Base-by-base conservation (phyloP, 2,329 filamentous ascomycete species). In the Penicillium sp. region DNA sequence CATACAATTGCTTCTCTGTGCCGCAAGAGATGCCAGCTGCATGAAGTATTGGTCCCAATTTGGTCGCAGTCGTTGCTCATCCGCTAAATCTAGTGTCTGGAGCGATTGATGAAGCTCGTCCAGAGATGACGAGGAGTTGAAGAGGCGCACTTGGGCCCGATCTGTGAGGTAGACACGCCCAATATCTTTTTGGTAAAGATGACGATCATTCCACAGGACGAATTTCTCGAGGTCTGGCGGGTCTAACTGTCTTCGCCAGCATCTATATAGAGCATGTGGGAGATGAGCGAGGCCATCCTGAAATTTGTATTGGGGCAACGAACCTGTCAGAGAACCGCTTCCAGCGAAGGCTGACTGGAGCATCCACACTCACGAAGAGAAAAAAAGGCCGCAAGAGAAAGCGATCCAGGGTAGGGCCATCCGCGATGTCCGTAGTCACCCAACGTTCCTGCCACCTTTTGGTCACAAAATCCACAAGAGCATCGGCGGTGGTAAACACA, bases 11-110 rank as follows among this genome's bases (percentile, higher is more conserved):
- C 88, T 91, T 62, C 95, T 85, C 65, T 91, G 89, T 0, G 93
- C 90, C 8, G 95, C 95, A 48, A 99, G 85, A 33, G 90, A 91
- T 5, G 95, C 93, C n/a, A 99, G 82, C 41, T 90, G 86, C 95
- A 99, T 99, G 72, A 99, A 99, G 79, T 99, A 99, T 68, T 90
- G 88, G 75, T 99, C 95, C 95, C 95, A 99, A 48, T 86, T 88
- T 1, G 95, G 95, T 1, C 95, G 86, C 35, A 99, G 82, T 2
- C 95, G 88, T 66, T 90, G 84, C 33, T 88, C 84, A 68, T 95
- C 87, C 1, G 89, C 83, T 26, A 99, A 84, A 71, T 96, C 85
- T 8, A 97, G 83, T 47, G 85, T 83, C 48, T 84, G 82, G 1
- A 99, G 84, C 9, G 90, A 88, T 3, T 83, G 80, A 72, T 91